These are phyloP conservation scores for Quercus engelmannii DNA, from an alignment of 306 rosid genomes.

Conservation along the genomic window DNA sequence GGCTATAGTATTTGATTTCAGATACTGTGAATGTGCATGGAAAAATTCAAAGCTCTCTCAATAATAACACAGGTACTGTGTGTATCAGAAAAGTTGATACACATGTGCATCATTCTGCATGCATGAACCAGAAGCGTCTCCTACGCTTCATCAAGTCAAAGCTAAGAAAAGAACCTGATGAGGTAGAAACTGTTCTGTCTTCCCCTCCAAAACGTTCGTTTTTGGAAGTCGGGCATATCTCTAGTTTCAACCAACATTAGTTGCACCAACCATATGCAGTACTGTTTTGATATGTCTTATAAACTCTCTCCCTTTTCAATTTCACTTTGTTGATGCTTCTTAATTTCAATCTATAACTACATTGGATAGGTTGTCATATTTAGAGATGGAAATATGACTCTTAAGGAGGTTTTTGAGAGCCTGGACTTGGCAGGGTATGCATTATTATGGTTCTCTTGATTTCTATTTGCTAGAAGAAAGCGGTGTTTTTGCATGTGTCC, in stretches of 20 bases:
- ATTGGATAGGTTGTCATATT: constrained; percentile 76
- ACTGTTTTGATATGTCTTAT: background rate
- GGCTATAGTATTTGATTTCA: no score
- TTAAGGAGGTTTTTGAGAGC: constrained; percentile 86
- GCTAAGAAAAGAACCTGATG: constrained; percentile 73
- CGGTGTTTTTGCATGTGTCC: background rate
- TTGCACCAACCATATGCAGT: background rate
- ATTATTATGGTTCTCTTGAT: background rate
- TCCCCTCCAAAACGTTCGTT: background rate
- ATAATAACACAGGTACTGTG: no score
- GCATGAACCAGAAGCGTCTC: constrained; percentile 93
- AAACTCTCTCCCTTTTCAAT: constrained; percentile 9
- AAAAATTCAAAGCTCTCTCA: no score
- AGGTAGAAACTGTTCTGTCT: constrained; percentile 34
- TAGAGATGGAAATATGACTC: constrained; percentile 90
- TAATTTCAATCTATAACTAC: constrained; percentile 3
- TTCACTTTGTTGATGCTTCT: constrained; percentile 27
- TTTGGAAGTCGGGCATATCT: background rate
- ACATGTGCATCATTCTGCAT: constrained; percentile 91
- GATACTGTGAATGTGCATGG: no score
- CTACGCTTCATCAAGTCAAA: constrained; percentile 82
- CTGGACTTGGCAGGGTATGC: constrained; percentile 82
- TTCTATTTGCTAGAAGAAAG: background rate
- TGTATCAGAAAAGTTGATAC: constrained; percentile 75
- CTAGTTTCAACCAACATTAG: background rate